Evolutionary conservation across 1,284 basidiomycete species (phyloP).

Genomic region (Rhodotorula sp.): DNA sequence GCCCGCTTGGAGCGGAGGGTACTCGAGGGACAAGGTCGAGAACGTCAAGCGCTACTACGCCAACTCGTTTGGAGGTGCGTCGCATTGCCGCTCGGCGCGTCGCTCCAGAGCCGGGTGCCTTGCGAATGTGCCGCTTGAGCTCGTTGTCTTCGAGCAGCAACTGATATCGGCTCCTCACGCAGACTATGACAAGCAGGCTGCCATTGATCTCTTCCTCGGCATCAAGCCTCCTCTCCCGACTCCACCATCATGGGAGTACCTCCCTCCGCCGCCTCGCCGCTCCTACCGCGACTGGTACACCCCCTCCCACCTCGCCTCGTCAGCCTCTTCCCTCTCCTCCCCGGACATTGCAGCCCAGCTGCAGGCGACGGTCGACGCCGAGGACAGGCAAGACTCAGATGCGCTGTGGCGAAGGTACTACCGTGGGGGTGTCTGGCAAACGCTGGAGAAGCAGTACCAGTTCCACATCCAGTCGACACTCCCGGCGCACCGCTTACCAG

Average conservation of each 20-base stretch:
- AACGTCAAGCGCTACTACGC: slow-evolving; percentile 95
- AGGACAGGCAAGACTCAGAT: slow-evolving; percentile 1
- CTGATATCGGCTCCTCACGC: background rate
- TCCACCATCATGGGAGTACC: slow-evolving; percentile 34
- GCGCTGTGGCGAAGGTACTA: slow-evolving; percentile 56
- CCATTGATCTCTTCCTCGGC: slow-evolving; percentile 95
- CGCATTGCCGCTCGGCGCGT: background rate
- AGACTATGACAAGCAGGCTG: slow-evolving; percentile 97
- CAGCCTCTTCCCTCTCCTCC: slow-evolving; percentile 61
- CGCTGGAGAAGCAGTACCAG: slow-evolving; percentile 77
- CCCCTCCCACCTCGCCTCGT: slow-evolving; percentile 65
- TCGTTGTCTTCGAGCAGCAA: too few relatives aligned
- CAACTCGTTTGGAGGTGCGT: slow-evolving; percentile 80
- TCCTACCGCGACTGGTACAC: slow-evolving; percentile 81
- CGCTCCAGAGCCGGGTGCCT: too few relatives aligned
- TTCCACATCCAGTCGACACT: slow-evolving; percentile 56
- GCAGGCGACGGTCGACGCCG: slow-evolving; percentile 61
- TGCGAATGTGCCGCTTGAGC: too few relatives aligned
- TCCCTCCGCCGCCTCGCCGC: slow-evolving; percentile 48
- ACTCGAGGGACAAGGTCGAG: slow-evolving; percentile 83
- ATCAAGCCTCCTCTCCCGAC: slow-evolving; percentile 54
- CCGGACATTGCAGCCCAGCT: slow-evolving; percentile 57
- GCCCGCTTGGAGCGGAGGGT: slow-evolving; percentile 5
- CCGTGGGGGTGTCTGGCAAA: slow-evolving; percentile 77
- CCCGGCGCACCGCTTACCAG: background rate